Evolutionary conservation across 2,329 filamentous ascomycete genomes (phyloP), one percentile per base, ranked within the genome.

Genomic region (Dothistroma pini): DNA sequence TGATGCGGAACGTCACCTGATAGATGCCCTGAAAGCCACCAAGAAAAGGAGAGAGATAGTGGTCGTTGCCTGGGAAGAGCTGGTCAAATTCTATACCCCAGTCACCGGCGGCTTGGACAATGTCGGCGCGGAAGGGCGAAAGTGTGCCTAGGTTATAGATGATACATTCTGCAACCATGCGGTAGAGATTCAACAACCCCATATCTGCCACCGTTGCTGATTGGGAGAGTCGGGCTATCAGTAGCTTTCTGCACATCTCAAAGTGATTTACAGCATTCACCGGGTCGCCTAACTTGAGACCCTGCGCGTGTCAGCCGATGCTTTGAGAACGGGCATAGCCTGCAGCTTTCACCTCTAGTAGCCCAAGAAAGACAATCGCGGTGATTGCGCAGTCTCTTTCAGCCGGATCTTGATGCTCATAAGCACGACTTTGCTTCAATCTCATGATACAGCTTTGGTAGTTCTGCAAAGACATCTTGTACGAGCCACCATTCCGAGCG

Each of bases 11-110:
- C 54, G 63, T 64, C 10, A 64, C 52, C 16, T 57, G 60, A 19
- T 64, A 65, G 9, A 64, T 44, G 9, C 51, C 56, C 19, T 64
- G 64, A 11, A 66, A 58, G 31, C 64, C 64, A 7, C 62, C 62
- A 6, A 64, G 54, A 22, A 66, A 66, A 10, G 64, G 60, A 12
- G 60, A 64, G 0, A 59, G 38, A 21, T 47, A 29, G 44, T 58
- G 53, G 32, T 62, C 64, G 19, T 58, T 29, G 2, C 54, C 49
- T 8, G 62, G 56, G 21, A 65, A 65, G 8, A 62, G 55, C 22
- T 48, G 25, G 3, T 60, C 53, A 21, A 65, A 63, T 0, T 57
- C 55, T 5, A 22, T 41, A 11, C 59, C 63, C 56, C 63, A 63
- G 29, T 61, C 54, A 11, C 32, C 54, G 22, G 62, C 56, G 2